phyloP scores from a whole-genome alignment of 2,329 filamentous ascomycete species.

The Diaporthe nobilis region DNA sequence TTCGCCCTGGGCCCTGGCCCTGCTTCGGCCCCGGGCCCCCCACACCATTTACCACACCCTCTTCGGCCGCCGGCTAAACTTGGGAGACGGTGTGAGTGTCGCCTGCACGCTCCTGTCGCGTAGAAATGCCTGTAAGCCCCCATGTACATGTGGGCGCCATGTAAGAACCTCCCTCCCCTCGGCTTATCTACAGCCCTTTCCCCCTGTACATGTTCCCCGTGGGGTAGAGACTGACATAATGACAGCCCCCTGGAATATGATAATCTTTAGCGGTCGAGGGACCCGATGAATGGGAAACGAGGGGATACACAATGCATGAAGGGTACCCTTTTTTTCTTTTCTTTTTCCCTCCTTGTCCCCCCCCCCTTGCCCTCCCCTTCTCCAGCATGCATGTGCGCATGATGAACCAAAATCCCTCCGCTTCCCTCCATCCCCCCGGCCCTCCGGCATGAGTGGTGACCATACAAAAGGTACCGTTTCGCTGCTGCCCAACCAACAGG shows the following conservation, averaged over 20 bases:
- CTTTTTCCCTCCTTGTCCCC: not conserved
- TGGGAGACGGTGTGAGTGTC: not conserved
- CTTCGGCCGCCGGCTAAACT: constrained; percentile 26
- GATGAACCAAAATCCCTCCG: not conserved
- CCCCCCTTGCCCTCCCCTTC: not conserved
- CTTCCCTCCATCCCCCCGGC: not conserved
- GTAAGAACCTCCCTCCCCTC: not conserved
- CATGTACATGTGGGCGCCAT: not conserved
- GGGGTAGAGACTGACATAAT: constrained; percentile 15
- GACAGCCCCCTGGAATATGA: not conserved
- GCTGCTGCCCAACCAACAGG: not conserved
- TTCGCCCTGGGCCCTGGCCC: not conserved
- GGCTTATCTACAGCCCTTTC: not conserved
- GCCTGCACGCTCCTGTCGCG: not conserved
- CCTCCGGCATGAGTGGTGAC: not conserved
- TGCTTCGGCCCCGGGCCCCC: not conserved
- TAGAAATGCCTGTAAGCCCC: not conserved
- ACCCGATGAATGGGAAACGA: constrained; percentile 6
- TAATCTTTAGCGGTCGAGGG: not conserved
- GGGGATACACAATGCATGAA: not conserved
- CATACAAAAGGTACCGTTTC: not conserved
- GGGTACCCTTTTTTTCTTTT: not conserved
- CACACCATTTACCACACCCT: not conserved
- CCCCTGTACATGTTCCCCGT: not conserved
- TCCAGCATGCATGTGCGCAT: constrained; percentile 8